Evolutionary conservation across 768 basidiomycete species (phyloP).

Genomic region (Gymnopilus junonius): DNA sequence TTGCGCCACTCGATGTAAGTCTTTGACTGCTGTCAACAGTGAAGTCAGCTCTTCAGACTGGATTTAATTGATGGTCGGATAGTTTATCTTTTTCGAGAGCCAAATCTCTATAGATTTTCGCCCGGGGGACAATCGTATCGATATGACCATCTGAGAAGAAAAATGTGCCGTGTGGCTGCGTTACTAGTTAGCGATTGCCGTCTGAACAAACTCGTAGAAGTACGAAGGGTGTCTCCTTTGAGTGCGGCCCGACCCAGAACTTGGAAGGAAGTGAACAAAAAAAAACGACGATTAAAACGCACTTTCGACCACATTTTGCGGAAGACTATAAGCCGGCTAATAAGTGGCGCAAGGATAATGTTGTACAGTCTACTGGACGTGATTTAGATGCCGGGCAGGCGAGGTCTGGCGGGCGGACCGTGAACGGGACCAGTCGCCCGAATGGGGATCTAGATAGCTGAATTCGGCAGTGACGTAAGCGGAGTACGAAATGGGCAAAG

Average conservation of each 20-base stretch:
- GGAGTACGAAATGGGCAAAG: conserved; percentile 29
- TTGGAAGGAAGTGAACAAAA: conserved; percentile 9
- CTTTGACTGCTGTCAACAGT: conserved; percentile 12
- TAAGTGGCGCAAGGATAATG: conserved; percentile 12
- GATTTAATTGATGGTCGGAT: not conserved
- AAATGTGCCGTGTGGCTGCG: conserved; percentile 2
- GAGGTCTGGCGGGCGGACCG: not conserved
- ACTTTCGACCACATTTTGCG: not conserved
- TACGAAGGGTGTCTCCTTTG: conserved; percentile 14
- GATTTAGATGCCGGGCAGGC: conserved; percentile 16
- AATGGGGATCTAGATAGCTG: conserved; percentile 33
- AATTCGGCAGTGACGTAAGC: conserved; percentile 39
- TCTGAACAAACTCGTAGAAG: conserved; percentile 18
- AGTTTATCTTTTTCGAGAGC: not conserved
- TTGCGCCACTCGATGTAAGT: conserved; percentile 15
- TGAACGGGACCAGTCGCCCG: conserved; percentile 15
- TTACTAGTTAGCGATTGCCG: conserved; percentile 7
- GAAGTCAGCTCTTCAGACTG: conserved; percentile 4
- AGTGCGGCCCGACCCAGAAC: conserved; percentile 16
- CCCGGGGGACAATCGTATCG: not conserved
- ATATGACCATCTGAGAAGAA: not conserved
- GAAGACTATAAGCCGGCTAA: conserved; percentile 4
- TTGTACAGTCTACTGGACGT: conserved; percentile 3
- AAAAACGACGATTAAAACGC: conserved; percentile 14
- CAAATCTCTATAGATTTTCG: conserved; percentile 3